Base-by-base conservation (phyloP, 345 rosid species). In the Sisymbrium irio region DNA sequence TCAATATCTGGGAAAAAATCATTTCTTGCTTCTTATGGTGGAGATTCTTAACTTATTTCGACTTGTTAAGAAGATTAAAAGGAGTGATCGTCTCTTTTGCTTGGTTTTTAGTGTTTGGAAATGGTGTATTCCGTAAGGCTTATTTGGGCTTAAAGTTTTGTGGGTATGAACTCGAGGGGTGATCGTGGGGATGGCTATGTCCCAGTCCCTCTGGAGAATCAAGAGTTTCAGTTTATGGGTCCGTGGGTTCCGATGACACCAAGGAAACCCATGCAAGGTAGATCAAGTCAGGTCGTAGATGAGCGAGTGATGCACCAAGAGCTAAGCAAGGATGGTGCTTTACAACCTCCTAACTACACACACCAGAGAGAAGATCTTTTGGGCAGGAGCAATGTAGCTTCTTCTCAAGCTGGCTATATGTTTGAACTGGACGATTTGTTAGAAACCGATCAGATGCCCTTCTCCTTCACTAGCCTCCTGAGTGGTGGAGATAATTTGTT, bases 181-280 rank as follows among this genome's bases (percentile, higher is more conserved):
- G 76, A 75, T 46, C 41, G 61, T 22, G 79, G 85, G n/a, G 83
- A 74, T 51, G 59, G 79, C 0, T 75, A 56, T 33, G 57, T 74
- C 74, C 56, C 80, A 35, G 39, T 71, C 69, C 79, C 81, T 11
- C 9, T 32, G 37, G 83, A 70, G 33, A 79, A 39, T 10, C 82
- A 80, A 22, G 80, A 77, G 40, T 67, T 72, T 32, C 73, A 68
- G 13, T 72, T 72, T 40, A 33, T 65, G 71, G 82, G 71, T 77
- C 55, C 82, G 55, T 88, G 86, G 87, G 56, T 80, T 33, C 91
- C 88, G 0, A 3, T 55, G 13, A 83, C 91, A 10, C 85, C 88
- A 4, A 76, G 56, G 33, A 85, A 85, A 56, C 82, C 78, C 1
- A 17, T 78, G 39, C 71, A 63, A 25, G 41, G 63, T 17, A 65